These are phyloP conservation scores for Naganishia cerealis DNA, from an alignment of 1,284 basidiomycete species.

Conservation along the genomic window DNA sequence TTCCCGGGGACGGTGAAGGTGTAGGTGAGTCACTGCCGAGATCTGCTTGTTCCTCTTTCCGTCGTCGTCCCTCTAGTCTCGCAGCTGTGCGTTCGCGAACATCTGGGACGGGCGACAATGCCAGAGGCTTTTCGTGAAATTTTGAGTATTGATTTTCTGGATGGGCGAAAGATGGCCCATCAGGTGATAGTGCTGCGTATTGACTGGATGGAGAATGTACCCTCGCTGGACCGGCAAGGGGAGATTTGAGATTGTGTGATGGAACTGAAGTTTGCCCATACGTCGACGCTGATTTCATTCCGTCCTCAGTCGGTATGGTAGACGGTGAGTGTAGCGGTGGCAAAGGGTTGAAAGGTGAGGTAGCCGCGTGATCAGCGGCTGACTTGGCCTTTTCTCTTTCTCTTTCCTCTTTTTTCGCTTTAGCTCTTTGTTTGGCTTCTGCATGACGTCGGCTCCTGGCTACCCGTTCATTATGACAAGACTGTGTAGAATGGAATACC, in stretches of 20 bases:
- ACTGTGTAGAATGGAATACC: conserved; percentile 37
- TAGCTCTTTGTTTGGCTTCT: conserved; percentile 62
- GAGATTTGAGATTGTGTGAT: conserved; percentile 7
- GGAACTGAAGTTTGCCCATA: conserved; percentile 9
- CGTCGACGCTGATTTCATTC: not conserved
- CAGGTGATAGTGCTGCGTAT: conserved; percentile 3
- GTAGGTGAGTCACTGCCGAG: conserved; percentile 15
- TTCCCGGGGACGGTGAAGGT: conserved; percentile 22
- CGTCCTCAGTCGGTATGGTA: not conserved
- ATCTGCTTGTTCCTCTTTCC: conserved; percentile 10
- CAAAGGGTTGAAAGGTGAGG: not conserved
- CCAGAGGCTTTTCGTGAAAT: not conserved
- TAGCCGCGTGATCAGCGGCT: conserved; percentile 1
- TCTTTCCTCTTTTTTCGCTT: conserved; percentile 47
- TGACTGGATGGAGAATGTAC: conserved; percentile 7
- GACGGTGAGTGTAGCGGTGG: not conserved
- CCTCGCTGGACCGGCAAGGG: not conserved
- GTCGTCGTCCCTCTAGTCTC: conserved; percentile 7
- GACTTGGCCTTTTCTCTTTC: conserved; percentile 38
- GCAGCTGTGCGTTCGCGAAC: conserved; percentile 16
- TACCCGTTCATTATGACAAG: conserved; percentile 94
- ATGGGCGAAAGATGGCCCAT: not conserved
- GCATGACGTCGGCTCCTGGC: conserved; percentile 85
- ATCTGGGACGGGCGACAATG: conserved; percentile 24
- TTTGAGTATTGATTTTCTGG: not conserved